Base-by-base conservation (phyloP, 352 stramenopile genomes). In the Pythium pyrilobum region DNA sequence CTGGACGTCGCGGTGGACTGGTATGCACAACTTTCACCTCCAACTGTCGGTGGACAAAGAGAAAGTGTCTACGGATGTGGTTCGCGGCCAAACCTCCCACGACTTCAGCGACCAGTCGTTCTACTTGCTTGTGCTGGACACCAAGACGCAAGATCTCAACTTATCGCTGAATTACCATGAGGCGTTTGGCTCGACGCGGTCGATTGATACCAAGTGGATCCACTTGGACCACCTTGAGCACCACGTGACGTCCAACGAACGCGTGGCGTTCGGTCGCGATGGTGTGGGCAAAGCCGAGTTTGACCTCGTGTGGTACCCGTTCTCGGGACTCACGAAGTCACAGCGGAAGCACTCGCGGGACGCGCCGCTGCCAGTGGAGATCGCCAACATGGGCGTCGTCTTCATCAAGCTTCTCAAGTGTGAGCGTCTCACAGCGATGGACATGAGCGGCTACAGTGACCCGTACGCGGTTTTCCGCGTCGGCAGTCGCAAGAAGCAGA, bases 151-250 rank as follows among this genome's bases (percentile, higher is more conserved):
- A 29, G 69, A 74, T 24, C 43, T 77, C 25, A 72, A 63, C 38
- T 38, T 77, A 27, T 50, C 66, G 27, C 59, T 77, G 4, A 59
- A 72, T 38, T 72, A 68, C 62, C 71, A 72, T 24, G 69, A 77
- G 49, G 59, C 66, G 25, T 53, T 77, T 36, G 53, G 56, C 12
- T 37, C 59, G 24, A 56, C 59, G n/a, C 56, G 52, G 33, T 48
- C 54, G 29, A 72, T 74, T 39, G 69, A 77, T 45, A 65, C 66
- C 34, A 77, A 77, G 54, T 77, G 56, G 62, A 74, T 77, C 62
- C 69, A 72, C 33, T 28, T 77, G 27, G 69, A 74, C 24, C 69
- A 77, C 39, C 33, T 77, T 11, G 56, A 64, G 29, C 57, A 59
- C 32, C 62, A 64, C 32, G 39, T 61, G 12, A 48, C 59, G 8